These are phyloP conservation scores for Lentinula novae-zelandiae DNA, from an alignment of 1,284 basidiomycete genomes.

Conservation along the genomic window DNA sequence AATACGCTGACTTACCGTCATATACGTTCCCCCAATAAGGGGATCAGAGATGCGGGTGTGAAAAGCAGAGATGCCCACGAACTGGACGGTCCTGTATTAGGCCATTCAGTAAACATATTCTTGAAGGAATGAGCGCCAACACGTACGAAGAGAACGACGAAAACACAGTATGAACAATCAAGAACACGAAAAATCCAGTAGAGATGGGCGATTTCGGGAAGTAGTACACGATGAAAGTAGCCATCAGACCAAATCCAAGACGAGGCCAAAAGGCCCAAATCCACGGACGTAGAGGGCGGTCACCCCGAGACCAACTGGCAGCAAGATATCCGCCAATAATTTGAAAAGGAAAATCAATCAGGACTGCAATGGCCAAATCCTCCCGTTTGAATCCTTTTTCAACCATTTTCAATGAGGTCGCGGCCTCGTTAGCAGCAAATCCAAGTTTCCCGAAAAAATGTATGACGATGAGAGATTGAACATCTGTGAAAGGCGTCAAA, in stretches of 20 bases:
- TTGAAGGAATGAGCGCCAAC: neutral
- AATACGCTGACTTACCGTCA: slow-evolving; percentile 67
- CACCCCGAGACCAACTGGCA: slow-evolving; percentile 85
- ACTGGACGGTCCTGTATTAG: slow-evolving; percentile 83
- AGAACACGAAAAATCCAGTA: slow-evolving; percentile 77
- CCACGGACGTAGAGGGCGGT: slow-evolving; percentile 82
- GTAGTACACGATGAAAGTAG: slow-evolving; percentile 78
- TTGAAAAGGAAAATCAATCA: slow-evolving; percentile 98
- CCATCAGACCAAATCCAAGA: slow-evolving; percentile 68
- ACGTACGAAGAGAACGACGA: slow-evolving; percentile 83
- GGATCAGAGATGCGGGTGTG: slow-evolving; percentile 98
- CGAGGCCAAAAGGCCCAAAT: slow-evolving; percentile 90
- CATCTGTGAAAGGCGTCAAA: slow-evolving; percentile 50
- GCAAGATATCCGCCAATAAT: slow-evolving; percentile 96
- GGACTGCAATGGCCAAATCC: slow-evolving; percentile 91
- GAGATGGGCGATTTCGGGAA: slow-evolving; percentile 81
- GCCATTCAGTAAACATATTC: neutral
- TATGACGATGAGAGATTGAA: slow-evolving; percentile 85
- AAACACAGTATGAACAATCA: slow-evolving; percentile 80
- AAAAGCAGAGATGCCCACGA: slow-evolving; percentile 97
- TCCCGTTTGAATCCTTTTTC: slow-evolving; percentile 96
- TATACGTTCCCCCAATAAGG: slow-evolving; percentile 95
- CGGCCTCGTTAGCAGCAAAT: slow-evolving; percentile 93
- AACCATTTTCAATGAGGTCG: slow-evolving; percentile 91
- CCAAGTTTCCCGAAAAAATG: slow-evolving; percentile 95